Conservation (phyloP, 2,329 filamentous ascomycete genomes). For the Cladosporium oxysporum region DNA sequence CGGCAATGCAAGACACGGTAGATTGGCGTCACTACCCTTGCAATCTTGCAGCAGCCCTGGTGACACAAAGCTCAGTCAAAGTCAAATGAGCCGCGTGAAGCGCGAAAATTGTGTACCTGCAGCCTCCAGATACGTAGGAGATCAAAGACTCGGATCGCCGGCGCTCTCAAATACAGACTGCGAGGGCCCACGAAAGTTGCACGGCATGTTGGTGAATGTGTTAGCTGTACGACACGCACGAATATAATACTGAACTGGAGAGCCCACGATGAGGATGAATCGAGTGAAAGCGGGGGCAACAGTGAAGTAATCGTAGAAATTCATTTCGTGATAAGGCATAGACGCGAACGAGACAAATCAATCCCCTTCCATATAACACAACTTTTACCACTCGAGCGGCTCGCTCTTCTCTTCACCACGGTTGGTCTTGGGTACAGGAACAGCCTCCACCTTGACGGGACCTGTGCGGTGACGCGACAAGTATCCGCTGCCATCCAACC, state of each 20-base stretch:
- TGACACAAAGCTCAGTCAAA: not conserved
- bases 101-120: not conserved
- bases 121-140: too few species aligned
- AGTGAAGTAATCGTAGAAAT: constrained; percentile 8
- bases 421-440: constrained; percentile 83
- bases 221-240: too few species aligned
- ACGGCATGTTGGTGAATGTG: too few species aligned
- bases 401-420: constrained; percentile 79
- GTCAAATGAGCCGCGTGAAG: not conserved
- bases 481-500: constrained; percentile 86
- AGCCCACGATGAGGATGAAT: not conserved
- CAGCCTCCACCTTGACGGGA: constrained; percentile 64
- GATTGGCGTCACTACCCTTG: not conserved
- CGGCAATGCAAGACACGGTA: not conserved
- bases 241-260: too few species aligned
- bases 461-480: constrained; percentile 60
- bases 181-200: not conserved
- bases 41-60: not conserved
- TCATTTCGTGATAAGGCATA: constrained; percentile 15
- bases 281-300: not conserved
- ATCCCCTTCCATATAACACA: constrained; percentile 40
- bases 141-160: too few species aligned
- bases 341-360: not conserved
- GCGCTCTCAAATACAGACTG: too few species aligned
- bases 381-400: constrained; percentile 78